Evolutionary conservation across 306 rosid species (phyloP), one percentile per base, ranked within the genome.

Genomic region (Castanopsis chinensis): DNA sequence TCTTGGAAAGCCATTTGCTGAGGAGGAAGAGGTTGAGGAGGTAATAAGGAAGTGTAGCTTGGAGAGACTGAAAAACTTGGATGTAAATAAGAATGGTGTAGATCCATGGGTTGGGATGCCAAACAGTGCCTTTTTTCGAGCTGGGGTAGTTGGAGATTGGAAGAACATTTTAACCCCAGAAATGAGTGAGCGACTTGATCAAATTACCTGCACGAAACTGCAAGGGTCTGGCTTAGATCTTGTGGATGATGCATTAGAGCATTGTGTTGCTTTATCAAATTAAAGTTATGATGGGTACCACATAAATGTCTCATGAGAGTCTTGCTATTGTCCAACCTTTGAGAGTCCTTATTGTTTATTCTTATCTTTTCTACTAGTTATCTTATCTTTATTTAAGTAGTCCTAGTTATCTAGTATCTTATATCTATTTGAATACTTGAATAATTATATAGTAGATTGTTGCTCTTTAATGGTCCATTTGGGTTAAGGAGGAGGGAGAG

Each of bases 91-190:
- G 69, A 43, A 28, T 6, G 74, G 71, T 15, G 63, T 77, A 6
- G 71, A 77, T 33, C 72, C 72, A 1, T 68, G 72, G 72, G 72
- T 77, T 67, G 80, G 74, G 80, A 53, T 77, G 63, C 80, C 80
- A 11, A 64, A 53, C 65, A 68, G 71, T 77, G 23, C 65, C 2
- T 65, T 77, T 33, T 77, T 77, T 54, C 53, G 80, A 25, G 68
- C 27, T 11, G 80, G 80, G 13, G 53, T 77, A 53, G 27, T 67
- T 30, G 80, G 80, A 8, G 80, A 54, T 6, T 77, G 80, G 80
- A 68, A 67, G 21, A 30, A 30, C 55, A 15, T 2, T 53, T 53
- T 77, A 14, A 77, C 80, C 20, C 32, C 54, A 0, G 55, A 77
- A 56, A 77, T 77, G 80, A 13, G 53, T 2, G 21, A 53, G 23